Conservation (phyloP, 371 early-diverging fungal species). For the Mucor lusitanicus region DNA sequence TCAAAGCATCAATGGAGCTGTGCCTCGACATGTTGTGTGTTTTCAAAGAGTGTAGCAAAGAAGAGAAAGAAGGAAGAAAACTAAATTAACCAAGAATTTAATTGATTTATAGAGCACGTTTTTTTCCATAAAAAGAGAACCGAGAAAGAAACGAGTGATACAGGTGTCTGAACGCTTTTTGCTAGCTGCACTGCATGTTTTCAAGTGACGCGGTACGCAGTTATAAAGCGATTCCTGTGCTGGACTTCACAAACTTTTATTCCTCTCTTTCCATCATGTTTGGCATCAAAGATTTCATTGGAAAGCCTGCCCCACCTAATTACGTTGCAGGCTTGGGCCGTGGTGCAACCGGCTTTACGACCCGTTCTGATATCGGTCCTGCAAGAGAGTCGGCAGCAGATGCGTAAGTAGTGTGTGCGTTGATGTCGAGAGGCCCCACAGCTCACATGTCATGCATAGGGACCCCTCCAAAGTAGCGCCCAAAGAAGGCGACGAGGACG, state of each 20-base stretch:
- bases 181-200: not conserved
- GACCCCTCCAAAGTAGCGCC: constrained; percentile 40
- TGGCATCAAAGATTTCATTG: constrained; percentile 82
- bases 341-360: constrained; percentile 97
- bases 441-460: constrained; percentile 20
- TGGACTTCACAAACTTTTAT: constrained; percentile 2
- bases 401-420: constrained; percentile 44
- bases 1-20: constrained; percentile 18
- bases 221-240: not conserved
- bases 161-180: not conserved
- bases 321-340: constrained; percentile 97
- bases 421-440: too few species aligned
- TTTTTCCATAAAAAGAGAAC: not conserved
- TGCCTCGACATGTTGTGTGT: constrained; percentile 19
- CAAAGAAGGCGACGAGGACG: constrained; percentile 67
- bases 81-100: constrained; percentile 8
- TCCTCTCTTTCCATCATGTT: constrained; percentile 52
- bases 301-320: constrained; percentile 85
- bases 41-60: not conserved
- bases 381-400: constrained; percentile 78
- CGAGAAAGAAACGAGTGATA: not conserved
- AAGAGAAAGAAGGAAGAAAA: constrained; percentile 13
- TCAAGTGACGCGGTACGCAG: not conserved
- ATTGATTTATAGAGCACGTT: constrained; percentile 12
- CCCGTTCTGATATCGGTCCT: constrained; percentile 97